Conservation (phyloP, 2,329 filamentous ascomycete species). For the Penicillium sp. region DNA sequence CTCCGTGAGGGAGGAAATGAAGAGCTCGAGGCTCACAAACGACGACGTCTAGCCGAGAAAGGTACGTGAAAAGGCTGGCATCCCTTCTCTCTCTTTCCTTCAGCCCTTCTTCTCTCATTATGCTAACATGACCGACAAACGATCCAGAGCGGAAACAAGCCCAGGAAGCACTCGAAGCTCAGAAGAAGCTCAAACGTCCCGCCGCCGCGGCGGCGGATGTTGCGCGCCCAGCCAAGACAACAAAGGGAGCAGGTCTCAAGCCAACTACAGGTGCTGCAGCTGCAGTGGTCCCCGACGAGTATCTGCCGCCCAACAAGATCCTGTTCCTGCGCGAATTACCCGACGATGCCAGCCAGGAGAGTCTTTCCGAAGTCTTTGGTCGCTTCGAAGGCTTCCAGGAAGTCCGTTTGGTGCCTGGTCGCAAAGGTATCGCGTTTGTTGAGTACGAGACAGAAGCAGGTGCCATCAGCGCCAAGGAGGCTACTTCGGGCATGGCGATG, state of each 20-base stretch:
- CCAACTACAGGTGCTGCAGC: conserved; percentile 61
- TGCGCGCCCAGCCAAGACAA: conserved; percentile 62
- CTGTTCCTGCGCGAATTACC: conserved; percentile 91
- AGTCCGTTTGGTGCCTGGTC: conserved; percentile 78
- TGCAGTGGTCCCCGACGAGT: conserved; percentile 89
- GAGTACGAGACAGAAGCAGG: conserved; percentile 89
- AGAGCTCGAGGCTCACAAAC: conserved; percentile 83
- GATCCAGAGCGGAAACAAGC: conserved; percentile 68
- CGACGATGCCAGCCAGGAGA: conserved; percentile 76
- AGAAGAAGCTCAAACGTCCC: conserved; percentile 67
- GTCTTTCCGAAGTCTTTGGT: conserved; percentile 72
- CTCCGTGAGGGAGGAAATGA: conserved; percentile 64
- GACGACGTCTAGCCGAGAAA: conserved; percentile 78
- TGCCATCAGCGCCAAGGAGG: conserved; percentile 90
- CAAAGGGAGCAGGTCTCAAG: conserved; percentile 69
- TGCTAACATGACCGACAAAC: background rate
- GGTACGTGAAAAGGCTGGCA: conserved; percentile 47
- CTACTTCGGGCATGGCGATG: conserved; percentile 76
- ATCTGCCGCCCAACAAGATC: conserved; percentile 94
- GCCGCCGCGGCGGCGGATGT: conserved; percentile 42
- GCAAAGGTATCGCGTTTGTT: conserved; percentile 87
- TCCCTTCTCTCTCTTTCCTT: too few relatives aligned
- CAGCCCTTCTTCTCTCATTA: conserved; percentile 3
- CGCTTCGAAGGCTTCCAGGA: conserved; percentile 93
- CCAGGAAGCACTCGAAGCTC: conserved; percentile 68